A percentile compares a stretch with the other conserved stretches of the same genome.
These are phyloP conservation scores for Cercis canadensis DNA, from an alignment of 306 rosid species.

Conservation along the genomic window DNA sequence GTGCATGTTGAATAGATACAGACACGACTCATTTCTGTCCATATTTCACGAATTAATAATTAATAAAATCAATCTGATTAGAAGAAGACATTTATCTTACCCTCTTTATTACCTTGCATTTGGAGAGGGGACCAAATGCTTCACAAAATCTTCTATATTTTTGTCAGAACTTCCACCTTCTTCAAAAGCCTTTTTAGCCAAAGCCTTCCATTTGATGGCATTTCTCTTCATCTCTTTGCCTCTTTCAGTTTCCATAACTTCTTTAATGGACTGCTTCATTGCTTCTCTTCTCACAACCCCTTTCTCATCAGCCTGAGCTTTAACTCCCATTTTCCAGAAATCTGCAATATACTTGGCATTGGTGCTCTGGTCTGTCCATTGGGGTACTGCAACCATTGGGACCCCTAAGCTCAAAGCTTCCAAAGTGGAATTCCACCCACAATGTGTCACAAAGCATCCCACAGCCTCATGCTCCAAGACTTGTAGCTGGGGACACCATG, in stretches of 20 bases:
- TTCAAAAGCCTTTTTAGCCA: neutral
- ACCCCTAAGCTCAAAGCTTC: conserved; percentile 23
- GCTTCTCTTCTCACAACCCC: neutral
- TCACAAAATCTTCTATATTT: neutral
- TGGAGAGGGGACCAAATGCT: neutral
- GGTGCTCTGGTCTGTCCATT: neutral
- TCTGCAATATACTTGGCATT: conserved; percentile 4
- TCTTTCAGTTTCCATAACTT: neutral
- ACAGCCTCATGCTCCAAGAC: conserved; percentile 13
- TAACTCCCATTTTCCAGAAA: conserved; percentile 17
- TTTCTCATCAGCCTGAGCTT: conserved; percentile 8
- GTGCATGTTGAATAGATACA: too few relatives aligned
- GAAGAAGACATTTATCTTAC: too few relatives aligned
- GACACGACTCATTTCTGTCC: too few relatives aligned
- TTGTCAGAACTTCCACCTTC: neutral
- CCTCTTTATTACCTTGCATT: too few relatives aligned
- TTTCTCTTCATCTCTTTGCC: conserved; percentile 11
- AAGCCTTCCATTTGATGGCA: neutral
- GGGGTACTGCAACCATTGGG: neutral
- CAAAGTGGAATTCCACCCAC: conserved; percentile 27
- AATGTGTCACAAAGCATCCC: conserved; percentile 28
- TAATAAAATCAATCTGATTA: too few relatives aligned
- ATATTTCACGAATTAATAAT: too few relatives aligned
- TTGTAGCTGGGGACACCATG: conserved; percentile 20
- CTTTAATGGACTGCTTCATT: neutral